phyloP scores from a whole-genome alignment of 2,329 filamentous ascomycete species.

The Botrytis galanthina region DNA sequence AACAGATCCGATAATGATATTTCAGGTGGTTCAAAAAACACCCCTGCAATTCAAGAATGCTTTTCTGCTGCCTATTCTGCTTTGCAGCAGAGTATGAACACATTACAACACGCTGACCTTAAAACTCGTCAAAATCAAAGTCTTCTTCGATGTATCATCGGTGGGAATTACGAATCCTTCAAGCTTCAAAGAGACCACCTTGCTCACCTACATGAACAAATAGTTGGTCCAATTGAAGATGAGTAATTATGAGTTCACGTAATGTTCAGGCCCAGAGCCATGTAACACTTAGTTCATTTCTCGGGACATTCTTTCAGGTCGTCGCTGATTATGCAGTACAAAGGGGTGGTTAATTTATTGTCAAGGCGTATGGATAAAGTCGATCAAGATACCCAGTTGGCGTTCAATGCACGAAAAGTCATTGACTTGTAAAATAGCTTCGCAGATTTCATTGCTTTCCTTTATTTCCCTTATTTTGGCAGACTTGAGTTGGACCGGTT shows the following conservation, averaged over 20 bases:
- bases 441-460: background rate
- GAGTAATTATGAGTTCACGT: conserved; percentile 3
- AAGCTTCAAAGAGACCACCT: conserved; percentile 60
- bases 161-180: conserved; percentile 77
- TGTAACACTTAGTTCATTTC: background rate
- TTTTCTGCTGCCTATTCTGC: conserved; percentile 65
- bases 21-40: conserved; percentile 77
- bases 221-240: conserved; percentile 29
- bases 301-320: background rate
- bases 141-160: conserved; percentile 70
- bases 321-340: conserved; percentile 11
- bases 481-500: background rate
- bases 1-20: conserved; percentile 86
- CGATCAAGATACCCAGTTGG: conserved; percentile 19
- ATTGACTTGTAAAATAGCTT: conserved; percentile 21
- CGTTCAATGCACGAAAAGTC: conserved; percentile 6
- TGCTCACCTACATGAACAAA: conserved; percentile 34
- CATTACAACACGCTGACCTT: conserved; percentile 42
- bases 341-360: conserved; percentile 4
- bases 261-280: background rate
- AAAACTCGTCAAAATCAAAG: conserved; percentile 35
- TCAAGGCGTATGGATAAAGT: conserved; percentile 15
- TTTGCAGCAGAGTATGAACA: conserved; percentile 57
- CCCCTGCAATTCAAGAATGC: conserved; percentile 60
- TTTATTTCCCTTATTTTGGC: background rate